These are phyloP conservation scores for Phaeosphaeria sp. DNA, from an alignment of 2,329 filamentous ascomycete genomes.

Conservation along the genomic window DNA sequence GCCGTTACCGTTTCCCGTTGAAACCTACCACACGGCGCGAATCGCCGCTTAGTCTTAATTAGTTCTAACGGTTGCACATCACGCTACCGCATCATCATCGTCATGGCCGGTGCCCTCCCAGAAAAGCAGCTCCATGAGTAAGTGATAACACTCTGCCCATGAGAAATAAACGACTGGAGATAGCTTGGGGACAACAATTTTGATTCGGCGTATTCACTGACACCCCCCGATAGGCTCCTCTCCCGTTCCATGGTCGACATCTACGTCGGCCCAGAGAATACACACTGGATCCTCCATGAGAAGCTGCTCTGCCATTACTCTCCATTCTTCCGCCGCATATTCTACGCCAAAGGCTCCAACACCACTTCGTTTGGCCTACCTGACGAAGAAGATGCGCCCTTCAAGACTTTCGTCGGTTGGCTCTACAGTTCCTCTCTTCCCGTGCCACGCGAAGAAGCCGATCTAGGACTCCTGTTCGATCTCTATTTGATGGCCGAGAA, in stretches of 20 bases:
- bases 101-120: constrained; percentile 30
- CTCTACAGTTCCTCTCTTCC: constrained; percentile 59
- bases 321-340: constrained; percentile 60
- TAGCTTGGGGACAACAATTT: no score
- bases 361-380: constrained; percentile 56
- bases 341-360: constrained; percentile 50
- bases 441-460: constrained; percentile 56
- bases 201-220: constrained; percentile 1
- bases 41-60: constrained; percentile 15
- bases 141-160: no score
- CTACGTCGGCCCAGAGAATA: constrained; percentile 62
- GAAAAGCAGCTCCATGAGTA: constrained; percentile 47
- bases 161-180: no score
- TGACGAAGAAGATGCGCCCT: constrained; percentile 59
- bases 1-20: constrained; percentile 14
- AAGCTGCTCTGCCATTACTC: constrained; percentile 63
- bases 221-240: constrained; percentile 55
- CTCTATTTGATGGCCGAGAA: constrained; percentile 63
- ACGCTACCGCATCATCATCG: constrained; percentile 16
- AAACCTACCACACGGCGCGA: constrained; percentile 1
- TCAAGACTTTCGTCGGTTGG: constrained; percentile 61
- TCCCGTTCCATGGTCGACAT: constrained; percentile 62
- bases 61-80: constrained; percentile 22
- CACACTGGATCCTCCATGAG: constrained; percentile 63
- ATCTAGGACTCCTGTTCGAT: constrained; percentile 59